Percentiles rank a stretch among this genome's conserved stretches.
phyloP scores from a whole-genome alignment of 2,329 filamentous ascomycete species.

The Teratosphaeria destructans region DNA sequence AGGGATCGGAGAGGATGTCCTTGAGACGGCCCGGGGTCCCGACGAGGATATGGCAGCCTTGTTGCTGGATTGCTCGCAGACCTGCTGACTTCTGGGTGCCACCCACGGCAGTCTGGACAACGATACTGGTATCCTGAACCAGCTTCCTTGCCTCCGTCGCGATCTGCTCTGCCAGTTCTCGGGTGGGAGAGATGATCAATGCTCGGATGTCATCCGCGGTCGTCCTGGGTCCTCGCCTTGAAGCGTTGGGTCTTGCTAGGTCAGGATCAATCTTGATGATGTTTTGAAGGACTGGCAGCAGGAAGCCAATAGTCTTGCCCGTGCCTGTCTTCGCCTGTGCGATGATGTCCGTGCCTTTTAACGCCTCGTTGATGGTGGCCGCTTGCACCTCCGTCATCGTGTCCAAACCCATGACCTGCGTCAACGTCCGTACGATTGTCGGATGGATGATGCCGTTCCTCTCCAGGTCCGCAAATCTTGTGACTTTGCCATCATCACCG shows the following conservation, averaged over 20 bases:
- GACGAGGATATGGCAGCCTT: conserved; percentile 82
- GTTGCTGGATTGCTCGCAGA: conserved; percentile 54
- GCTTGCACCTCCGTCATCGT: conserved; percentile 90
- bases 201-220: conserved; percentile 45
- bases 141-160: conserved; percentile 63
- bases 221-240: conserved; percentile 42
- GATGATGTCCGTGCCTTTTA: conserved; percentile 71
- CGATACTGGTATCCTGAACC: conserved; percentile 52
- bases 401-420: conserved; percentile 60
- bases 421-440: conserved; percentile 59
- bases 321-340: conserved; percentile 96
- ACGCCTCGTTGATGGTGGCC: conserved; percentile 67
- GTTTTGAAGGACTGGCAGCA: conserved; percentile 74
- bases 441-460: conserved; percentile 46
- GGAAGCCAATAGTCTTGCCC: conserved; percentile 89
- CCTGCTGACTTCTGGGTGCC: conserved; percentile 68
- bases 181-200: conserved; percentile 52
- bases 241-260: conserved; percentile 40
- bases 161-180: conserved; percentile 55
- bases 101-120: conserved; percentile 74
- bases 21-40: conserved; percentile 81
- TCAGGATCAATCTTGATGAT: conserved; percentile 56
- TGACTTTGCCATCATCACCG: conserved; percentile 20
- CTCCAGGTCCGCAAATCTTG: conserved; percentile 35
- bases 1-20: conserved; percentile 63